These are phyloP conservation scores for Penicillium atrosanguineum DNA, from an alignment of 495 filamentous ascomycete species.

Conservation along the genomic window DNA sequence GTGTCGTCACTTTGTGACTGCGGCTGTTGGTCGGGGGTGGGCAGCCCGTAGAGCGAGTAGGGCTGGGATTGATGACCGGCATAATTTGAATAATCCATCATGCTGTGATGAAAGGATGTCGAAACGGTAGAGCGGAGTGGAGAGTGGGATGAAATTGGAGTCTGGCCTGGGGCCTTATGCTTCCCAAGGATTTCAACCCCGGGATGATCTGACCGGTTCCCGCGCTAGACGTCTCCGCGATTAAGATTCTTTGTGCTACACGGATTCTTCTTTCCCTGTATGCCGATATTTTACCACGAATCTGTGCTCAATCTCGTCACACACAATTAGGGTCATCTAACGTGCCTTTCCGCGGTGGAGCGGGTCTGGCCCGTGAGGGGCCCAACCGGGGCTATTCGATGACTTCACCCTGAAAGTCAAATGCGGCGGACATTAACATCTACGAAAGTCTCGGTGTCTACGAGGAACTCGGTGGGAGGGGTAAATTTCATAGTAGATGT, in stretches of 20 bases:
- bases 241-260: background rate
- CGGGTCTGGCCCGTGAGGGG: slow-evolving; percentile 11
- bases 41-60: slow-evolving; percentile 38
- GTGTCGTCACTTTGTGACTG: slow-evolving; percentile 23
- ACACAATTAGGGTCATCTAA: background rate
- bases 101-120: background rate
- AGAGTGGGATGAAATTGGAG: background rate
- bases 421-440: background rate
- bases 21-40: slow-evolving; percentile 35
- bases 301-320: background rate
- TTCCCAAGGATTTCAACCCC: slow-evolving; percentile 6
- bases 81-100: slow-evolving; percentile 46
- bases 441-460: background rate
- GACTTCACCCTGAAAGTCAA: slow-evolving; percentile 18
- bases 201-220: slow-evolving; percentile 1
- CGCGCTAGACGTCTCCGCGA: background rate
- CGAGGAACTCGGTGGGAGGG: background rate
- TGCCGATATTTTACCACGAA: background rate
- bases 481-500: slow-evolving; percentile 9
- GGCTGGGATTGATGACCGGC: slow-evolving; percentile 29
- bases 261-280: background rate
- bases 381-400: slow-evolving; percentile 16
- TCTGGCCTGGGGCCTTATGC: background rate
- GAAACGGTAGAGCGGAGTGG: slow-evolving; percentile 1
- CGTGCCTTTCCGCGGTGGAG: background rate